Evolutionary conservation across 148 eudicot species (phyloP).

Genomic region (Beta vulgaris): DNA sequence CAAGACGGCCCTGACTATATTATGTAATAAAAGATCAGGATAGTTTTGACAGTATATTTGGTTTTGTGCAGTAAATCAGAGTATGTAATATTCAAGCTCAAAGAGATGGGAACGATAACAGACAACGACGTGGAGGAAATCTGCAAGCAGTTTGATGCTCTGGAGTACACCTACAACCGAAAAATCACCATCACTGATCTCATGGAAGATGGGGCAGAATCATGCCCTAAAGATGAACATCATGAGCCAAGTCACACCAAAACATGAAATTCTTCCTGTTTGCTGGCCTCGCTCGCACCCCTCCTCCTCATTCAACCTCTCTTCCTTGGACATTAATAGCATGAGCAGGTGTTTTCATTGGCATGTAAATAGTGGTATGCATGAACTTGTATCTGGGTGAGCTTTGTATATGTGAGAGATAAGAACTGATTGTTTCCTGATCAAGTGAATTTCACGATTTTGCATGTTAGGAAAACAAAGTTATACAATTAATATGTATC

Average conservation of each 20-base stretch:
- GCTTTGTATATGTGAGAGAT: not conserved
- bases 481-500: too few species aligned
- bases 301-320: too few species aligned
- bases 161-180: constrained; percentile 42
- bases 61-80: constrained; percentile 61
- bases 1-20: too few species aligned
- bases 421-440: constrained; percentile 4
- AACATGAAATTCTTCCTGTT: not conserved
- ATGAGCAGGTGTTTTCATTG: not conserved
- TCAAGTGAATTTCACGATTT: constrained; percentile 2
- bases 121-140: constrained; percentile 43
- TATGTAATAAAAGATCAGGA: not conserved
- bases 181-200: constrained; percentile 56
- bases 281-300: too few species aligned
- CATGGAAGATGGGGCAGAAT: constrained; percentile 23
- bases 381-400: not conserved
- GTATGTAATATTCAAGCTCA: constrained; percentile 62
- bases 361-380: not conserved
- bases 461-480: not conserved
- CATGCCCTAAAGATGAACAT: not conserved
- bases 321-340: not conserved
- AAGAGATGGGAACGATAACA: constrained; percentile 63
- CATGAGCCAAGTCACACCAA: not conserved
- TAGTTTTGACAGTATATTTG: constrained; percentile 1
- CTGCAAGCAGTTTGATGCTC: constrained; percentile 49